Conservation (phyloP, 768 basidiomycete species). For the Leccinum subgranulosum region DNA sequence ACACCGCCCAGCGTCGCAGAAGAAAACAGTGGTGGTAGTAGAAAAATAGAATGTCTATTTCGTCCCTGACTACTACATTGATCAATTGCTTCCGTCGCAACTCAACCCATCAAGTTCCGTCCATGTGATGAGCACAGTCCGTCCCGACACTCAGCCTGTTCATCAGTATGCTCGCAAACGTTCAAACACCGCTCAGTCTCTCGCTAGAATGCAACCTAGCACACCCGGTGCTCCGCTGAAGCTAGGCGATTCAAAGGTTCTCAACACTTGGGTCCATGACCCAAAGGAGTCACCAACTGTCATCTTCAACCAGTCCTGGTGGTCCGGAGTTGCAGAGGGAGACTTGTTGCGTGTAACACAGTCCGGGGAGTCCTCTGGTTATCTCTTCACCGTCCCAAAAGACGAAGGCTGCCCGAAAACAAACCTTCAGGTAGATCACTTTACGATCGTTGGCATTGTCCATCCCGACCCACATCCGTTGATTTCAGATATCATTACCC, state of each 20-base stretch:
- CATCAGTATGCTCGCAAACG: constrained; percentile 55
- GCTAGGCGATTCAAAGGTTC: constrained; percentile 57
- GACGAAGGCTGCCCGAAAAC: constrained; percentile 60
- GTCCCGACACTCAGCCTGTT: constrained; percentile 47
- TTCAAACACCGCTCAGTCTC: constrained; percentile 73
- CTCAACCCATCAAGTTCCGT: background rate
- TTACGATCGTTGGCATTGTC: background rate
- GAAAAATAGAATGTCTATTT: background rate
- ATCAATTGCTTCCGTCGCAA: constrained; percentile 1
- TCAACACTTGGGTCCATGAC: constrained; percentile 78
- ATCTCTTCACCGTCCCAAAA: constrained; percentile 67
- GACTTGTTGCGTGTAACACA: constrained; percentile 63
- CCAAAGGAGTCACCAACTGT: constrained; percentile 56
- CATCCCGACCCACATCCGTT: background rate
- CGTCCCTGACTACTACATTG: background rate
- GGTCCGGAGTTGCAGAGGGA: constrained; percentile 77
- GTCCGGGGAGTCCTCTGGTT: constrained; percentile 38
- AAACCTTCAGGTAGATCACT: constrained; percentile 55
- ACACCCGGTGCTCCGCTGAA: constrained; percentile 40
- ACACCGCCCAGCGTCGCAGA: constrained; percentile 15
- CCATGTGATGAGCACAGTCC: constrained; percentile 50
- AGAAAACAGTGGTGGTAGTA: background rate
- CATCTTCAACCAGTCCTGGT: constrained; percentile 68
- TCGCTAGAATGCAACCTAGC: constrained; percentile 44
- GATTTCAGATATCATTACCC: constrained; percentile 66